These are phyloP conservation scores for Asterella californica DNA, from an alignment of 225 moss, liverwort and hornwort genomes.

Conservation along the genomic window DNA sequence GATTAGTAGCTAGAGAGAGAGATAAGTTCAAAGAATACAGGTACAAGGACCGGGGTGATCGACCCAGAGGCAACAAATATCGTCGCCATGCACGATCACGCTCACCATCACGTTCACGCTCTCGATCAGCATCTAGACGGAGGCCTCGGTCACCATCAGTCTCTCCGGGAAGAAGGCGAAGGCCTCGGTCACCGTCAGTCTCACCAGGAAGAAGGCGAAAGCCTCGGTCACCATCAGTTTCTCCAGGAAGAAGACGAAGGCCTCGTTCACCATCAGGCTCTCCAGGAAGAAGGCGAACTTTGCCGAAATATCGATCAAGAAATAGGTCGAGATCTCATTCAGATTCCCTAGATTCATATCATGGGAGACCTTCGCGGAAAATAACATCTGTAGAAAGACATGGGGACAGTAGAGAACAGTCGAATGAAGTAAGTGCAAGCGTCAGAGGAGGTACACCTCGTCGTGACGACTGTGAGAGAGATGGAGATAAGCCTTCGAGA, in stretches of 20 bases:
- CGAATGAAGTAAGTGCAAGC: slow-evolving; percentile 45
- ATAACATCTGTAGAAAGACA: slow-evolving; percentile 32
- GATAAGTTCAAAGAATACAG: slow-evolving; percentile 23
- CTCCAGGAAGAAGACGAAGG: slow-evolving; percentile 28
- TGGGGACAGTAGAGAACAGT: slow-evolving; percentile 53
- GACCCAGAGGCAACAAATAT: slow-evolving; percentile 16
- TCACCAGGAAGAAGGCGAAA: slow-evolving; percentile 29
- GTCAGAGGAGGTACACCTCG: slow-evolving; percentile 18
- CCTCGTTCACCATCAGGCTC: slow-evolving; percentile 35
- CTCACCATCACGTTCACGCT: slow-evolving; percentile 34
- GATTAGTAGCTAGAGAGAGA: slow-evolving; percentile 19
- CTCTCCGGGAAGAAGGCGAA: slow-evolving; percentile 25
- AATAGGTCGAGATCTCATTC: slow-evolving; percentile 62
- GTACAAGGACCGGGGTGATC: slow-evolving; percentile 19
- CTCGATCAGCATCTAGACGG: slow-evolving; percentile 29
- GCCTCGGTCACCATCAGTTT: slow-evolving; percentile 29
- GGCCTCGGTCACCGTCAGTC: slow-evolving; percentile 27
- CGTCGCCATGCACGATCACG: slow-evolving; percentile 22
- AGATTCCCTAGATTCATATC: slow-evolving; percentile 63
- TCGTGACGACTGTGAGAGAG: slow-evolving; percentile 12
- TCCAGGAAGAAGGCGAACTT: slow-evolving; percentile 17
- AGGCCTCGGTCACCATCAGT: slow-evolving; percentile 31
- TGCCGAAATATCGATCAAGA: slow-evolving; percentile 29
- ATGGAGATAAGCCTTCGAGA: background rate
- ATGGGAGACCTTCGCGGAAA: slow-evolving; percentile 43